phyloP scores from a whole-genome alignment of 208 protist species.

The Trypanosoma caninum region DNA sequence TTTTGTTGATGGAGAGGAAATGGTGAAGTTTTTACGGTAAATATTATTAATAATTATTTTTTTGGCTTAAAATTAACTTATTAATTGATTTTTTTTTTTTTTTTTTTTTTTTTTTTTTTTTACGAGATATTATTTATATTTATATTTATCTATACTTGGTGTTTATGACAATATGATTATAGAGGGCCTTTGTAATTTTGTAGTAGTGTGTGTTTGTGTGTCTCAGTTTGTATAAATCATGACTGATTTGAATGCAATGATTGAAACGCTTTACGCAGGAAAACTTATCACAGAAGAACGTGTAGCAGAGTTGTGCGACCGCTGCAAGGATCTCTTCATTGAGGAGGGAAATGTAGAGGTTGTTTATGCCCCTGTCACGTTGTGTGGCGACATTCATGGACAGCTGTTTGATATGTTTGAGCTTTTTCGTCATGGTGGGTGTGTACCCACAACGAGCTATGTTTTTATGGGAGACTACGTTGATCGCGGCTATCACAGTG shows the following conservation, averaged over 20 bases:
- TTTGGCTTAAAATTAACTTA: no score
- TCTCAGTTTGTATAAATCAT: conserved; percentile 15
- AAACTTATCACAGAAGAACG: conserved; percentile 91
- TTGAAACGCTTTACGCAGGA: conserved; percentile 83
- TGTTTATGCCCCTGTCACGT: conserved; percentile 94
- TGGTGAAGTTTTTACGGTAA: no score
- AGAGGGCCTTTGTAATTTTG: not conserved
- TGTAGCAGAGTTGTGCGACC: conserved; percentile 86
- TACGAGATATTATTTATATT: no score
- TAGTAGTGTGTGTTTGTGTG: conserved; percentile 12
- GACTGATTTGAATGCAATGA: conserved; percentile 51
- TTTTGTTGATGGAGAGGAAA: no score
- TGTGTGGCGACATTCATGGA: conserved; percentile 99
- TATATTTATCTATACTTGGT: no score
- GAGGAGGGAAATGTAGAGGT: conserved; percentile 95
- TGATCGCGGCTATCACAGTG: conserved; percentile 93
- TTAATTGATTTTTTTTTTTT: not conserved
- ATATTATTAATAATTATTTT: no score
- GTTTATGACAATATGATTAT: no score
- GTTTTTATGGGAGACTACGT: conserved; percentile 96
- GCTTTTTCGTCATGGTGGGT: conserved; percentile 94
- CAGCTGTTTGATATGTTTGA: conserved; percentile 98
- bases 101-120: conserved; percentile 13
- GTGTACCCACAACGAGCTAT: conserved; percentile 67
- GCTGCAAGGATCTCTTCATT: conserved; percentile 86